These are phyloP conservation scores for Tephrocybe sp. DNA, from an alignment of 768 basidiomycete species.

Conservation along the genomic window DNA sequence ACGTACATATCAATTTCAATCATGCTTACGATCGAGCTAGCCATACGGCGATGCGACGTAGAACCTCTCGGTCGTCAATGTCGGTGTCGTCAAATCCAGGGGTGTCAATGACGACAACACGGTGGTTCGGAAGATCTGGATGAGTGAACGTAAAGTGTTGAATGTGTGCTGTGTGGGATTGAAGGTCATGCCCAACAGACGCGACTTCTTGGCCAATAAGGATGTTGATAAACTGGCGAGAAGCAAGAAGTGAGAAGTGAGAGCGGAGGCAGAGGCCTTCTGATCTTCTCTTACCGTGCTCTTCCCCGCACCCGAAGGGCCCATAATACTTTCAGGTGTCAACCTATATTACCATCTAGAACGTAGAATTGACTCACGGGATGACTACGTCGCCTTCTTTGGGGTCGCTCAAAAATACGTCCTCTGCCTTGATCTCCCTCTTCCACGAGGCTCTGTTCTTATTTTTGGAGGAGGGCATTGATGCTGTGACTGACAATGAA, in stretches of 20 bases:
- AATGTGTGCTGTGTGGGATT: constrained; percentile 21
- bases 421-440: constrained; percentile 14
- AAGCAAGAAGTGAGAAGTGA: background rate
- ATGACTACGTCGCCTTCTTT: constrained; percentile 15
- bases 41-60: constrained; percentile 22
- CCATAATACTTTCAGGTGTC: constrained; percentile 16
- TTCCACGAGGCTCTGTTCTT: constrained; percentile 11
- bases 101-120: constrained; percentile 23
- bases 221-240: constrained; percentile 24
- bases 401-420: constrained; percentile 15
- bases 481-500: background rate
- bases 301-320: constrained; percentile 22
- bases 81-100: constrained; percentile 25
- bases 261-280: background rate
- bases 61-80: constrained; percentile 20
- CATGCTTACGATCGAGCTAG: constrained; percentile 18
- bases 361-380: constrained; percentile 11
- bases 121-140: constrained; percentile 15
- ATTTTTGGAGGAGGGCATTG: constrained; percentile 4
- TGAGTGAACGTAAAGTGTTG: constrained; percentile 19
- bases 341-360: background rate
- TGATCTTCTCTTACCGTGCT: constrained; percentile 17
- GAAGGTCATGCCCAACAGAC: constrained; percentile 17
- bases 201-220: constrained; percentile 19
- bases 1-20: background rate